phyloP scores from a whole-genome alignment of 192 early-diverging fungal species.

The Thoreauomyces humboldtii region DNA sequence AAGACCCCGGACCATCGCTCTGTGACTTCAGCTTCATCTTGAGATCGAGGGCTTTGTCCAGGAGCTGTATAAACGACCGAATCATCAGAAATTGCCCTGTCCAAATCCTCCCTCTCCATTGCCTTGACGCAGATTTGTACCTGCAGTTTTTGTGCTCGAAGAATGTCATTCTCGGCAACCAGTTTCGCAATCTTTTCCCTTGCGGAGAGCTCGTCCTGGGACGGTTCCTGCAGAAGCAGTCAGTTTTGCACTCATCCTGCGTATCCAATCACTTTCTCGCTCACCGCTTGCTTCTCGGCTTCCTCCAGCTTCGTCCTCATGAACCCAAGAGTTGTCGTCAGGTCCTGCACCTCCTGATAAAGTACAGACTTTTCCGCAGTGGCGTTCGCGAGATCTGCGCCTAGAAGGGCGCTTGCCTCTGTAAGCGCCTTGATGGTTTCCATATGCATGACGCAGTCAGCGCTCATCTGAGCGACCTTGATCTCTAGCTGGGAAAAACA shows the following conservation, averaged over 20 bases:
- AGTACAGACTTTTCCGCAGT: conserved; percentile 1
- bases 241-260: neutral
- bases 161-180: conserved; percentile 20
- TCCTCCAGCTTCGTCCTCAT: neutral
- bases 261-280: neutral
- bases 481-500: too few relatives aligned
- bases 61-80: conserved; percentile 4
- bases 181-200: conserved; percentile 8
- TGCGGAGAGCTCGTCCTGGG: neutral
- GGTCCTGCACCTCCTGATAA: conserved; percentile 12
- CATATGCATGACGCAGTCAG: neutral
- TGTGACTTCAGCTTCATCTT: conserved; percentile 22
- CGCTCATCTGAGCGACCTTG: too few relatives aligned
- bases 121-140: too few relatives aligned
- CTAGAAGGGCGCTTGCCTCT: neutral
- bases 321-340: conserved; percentile 9
- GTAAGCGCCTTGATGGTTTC: conserved; percentile 1
- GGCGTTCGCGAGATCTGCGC: neutral
- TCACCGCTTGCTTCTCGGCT: conserved; percentile 1
- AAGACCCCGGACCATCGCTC: neutral
- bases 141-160: conserved; percentile 24
- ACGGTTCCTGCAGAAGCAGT: neutral
- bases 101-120: too few relatives aligned
- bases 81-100: neutral
- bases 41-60: conserved; percentile 26